Evolutionary conservation across 2,329 filamentous ascomycete species (phyloP).

Genomic region (Aspergillus piperis): DNA sequence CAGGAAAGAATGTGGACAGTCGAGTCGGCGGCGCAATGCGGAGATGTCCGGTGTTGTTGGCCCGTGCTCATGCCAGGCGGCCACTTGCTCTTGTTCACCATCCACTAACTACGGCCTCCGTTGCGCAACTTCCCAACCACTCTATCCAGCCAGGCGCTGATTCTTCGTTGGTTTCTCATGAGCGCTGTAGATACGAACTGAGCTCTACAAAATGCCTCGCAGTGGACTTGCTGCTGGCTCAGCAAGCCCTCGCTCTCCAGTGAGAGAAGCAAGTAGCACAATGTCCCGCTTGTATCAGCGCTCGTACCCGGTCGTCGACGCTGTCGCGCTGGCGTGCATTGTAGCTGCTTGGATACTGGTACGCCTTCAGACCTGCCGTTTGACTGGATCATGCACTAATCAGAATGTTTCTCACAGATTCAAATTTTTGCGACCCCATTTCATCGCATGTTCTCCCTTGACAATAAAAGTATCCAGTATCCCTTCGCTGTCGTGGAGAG

Average conservation of each 20-base stretch:
- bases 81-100: background rate
- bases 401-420: conserved; percentile 48
- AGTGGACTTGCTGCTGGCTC: conserved; percentile 30
- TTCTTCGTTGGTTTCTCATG: conserved; percentile 8
- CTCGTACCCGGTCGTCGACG: conserved; percentile 85
- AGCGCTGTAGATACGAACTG: conserved; percentile 9
- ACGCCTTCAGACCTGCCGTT: conserved; percentile 14
- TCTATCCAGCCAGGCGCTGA: background rate
- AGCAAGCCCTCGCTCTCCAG: conserved; percentile 24
- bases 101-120: background rate
- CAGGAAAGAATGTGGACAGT: background rate
- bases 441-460: conserved; percentile 89
- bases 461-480: conserved; percentile 80
- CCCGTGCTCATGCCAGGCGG: conserved; percentile 19
- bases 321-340: conserved; percentile 74
- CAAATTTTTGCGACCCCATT: conserved; percentile 77
- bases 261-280: conserved; percentile 48
- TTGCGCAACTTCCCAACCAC: background rate
- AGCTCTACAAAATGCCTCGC: conserved; percentile 28
- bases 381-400: background rate
- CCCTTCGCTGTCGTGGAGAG: conserved; percentile 83
- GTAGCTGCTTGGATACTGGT: conserved; percentile 59
- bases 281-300: conserved; percentile 60
- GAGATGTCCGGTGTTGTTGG: conserved; percentile 19
- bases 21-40: conserved; percentile 11